These are phyloP conservation scores for Massarina eburnea DNA, from an alignment of 2,329 filamentous ascomycete genomes.

Conservation along the genomic window DNA sequence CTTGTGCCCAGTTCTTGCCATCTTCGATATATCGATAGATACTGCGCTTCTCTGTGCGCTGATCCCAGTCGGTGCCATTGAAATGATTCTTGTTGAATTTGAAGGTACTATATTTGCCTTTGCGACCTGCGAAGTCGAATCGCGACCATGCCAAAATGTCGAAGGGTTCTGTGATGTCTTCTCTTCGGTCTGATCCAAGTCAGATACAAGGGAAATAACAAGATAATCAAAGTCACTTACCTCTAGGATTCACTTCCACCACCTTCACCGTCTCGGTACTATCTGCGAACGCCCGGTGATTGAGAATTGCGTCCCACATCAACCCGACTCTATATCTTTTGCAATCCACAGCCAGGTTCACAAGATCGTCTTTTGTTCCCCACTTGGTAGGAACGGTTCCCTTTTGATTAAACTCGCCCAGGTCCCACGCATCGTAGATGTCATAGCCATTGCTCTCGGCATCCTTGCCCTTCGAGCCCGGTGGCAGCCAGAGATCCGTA, in stretches of 20 bases:
- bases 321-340: conserved; percentile 55
- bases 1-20: conserved; percentile 62
- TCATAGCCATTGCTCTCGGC: conserved; percentile 61
- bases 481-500: conserved; percentile 59
- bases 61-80: conserved; percentile 65
- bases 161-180: conserved; percentile 53
- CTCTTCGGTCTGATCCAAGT: conserved; percentile 49
- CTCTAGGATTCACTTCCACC: conserved; percentile 58
- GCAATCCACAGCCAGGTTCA: conserved; percentile 52
- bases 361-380: conserved; percentile 62
- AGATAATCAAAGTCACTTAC: conserved; percentile 1
- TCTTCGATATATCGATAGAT: conserved; percentile 64
- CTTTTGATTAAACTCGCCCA: conserved; percentile 71
- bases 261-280: conserved; percentile 60
- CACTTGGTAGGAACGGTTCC: conserved; percentile 63
- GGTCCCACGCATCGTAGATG: conserved; percentile 66
- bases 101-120: conserved; percentile 57
- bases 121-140: conserved; percentile 62
- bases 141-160: conserved; percentile 66
- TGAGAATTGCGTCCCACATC: conserved; percentile 68
- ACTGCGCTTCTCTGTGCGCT: conserved; percentile 53
- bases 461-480: conserved; percentile 65
- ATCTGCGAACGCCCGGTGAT: conserved; percentile 68
- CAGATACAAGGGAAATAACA: not conserved
- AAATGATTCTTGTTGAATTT: conserved; percentile 67